Base-by-base conservation (phyloP, 2,329 filamentous ascomycete species). In the Lasiodiplodia sp. region DNA sequence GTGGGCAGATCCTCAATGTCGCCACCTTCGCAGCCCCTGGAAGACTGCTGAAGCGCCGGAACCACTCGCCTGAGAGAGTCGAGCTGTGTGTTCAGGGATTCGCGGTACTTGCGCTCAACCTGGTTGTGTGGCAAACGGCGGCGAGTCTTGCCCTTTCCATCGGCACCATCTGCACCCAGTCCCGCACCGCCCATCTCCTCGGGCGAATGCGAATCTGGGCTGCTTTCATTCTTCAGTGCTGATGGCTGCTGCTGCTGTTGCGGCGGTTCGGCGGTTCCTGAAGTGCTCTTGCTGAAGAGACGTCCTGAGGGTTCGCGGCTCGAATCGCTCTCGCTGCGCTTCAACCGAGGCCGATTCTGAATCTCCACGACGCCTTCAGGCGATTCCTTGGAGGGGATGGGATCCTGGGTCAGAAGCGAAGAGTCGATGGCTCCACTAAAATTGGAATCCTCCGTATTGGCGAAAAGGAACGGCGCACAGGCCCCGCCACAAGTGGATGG, bases 41-140 rank as follows among this genome's bases (percentile, higher is more conserved):
- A 70, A 28, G 75, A 75, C 37, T 81, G 78, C 70, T 81, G 80
- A 2, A 83, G 76, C 1, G 78, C 77, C 0, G 81, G 81, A 0
- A 83, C 76, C 2, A 81, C 76, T 49, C 76, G 70, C 44, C 78
- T 77, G 8, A 83, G 75, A 0, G 79, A 79, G 18, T 83, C 82
- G 57, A 83, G 78, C 69, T 82, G 81, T 0, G 80, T 80, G 73
- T 83, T 83, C 60, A 83, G 77, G 4, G 81, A 82, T 64, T 83
- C 81, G 65, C 82, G 81, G 72, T 83, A 83, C 68, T 82, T 80
- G 57, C 81, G 79, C 70, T 83, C 82, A 66, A 83, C 81, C 70
- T 83, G 80, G 65, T 82, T 83, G 74, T 83, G 82, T 12, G 79
- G 79, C 21, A 80, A 69, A 51, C 79, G 75, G 31, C 76, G 75